Evolutionary conservation across 352 stramenopile species (phyloP), one percentile per base, ranked within the genome.

Genomic region (Heterotrichella gracilis): DNA sequence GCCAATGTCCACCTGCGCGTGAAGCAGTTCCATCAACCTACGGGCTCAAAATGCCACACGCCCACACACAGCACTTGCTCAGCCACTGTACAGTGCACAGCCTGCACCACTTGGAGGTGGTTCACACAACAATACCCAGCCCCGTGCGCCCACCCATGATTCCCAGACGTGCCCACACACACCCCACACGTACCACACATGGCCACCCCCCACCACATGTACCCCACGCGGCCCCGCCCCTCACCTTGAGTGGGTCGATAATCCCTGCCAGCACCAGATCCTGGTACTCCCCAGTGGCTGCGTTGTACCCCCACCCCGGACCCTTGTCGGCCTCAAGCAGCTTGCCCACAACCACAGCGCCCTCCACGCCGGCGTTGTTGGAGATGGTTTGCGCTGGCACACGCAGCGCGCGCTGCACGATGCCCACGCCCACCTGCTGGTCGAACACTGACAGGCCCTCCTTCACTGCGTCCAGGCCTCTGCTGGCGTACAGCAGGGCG

Each of bases 201-300:
- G n/a, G n/a, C n/a, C n/a, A n/a, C n/a, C n/a, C n/a, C n/a, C n/a
- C n/a, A n/a, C n/a, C n/a, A n/a, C n/a, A n/a, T n/a, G n/a, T n/a
- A n/a, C n/a, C n/a, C n/a, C n/a, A n/a, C n/a, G n/a, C n/a, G n/a
- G n/a, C n/a, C n/a, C n/a, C n/a, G n/a, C n/a, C n/a, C n/a, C n/a
- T n/a, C n/a, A 99, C 93, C 82, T 96, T 96, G 24, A 76, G 81
- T 17, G 79, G 79, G 73, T 84, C 79, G 68, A 84, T 83, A 75
- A 99, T 97, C 76, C 93, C 93, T 68, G 83, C 86, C 68, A 93
- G 78, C 71, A 96, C 87, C 86, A 99, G 94, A 80, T 99, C 83
- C 68, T 88, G 86, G 79, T 96, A 99, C 70, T 92, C 72, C 72
- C 82, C 83, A 25, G 90, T 96, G 76, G 94, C 84, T 19, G 93